Percentiles rank a stretch among this genome's conserved stretches.
phyloP scores from a whole-genome alignment of 768 basidiomycete species.

The Tricholoma matsutake region DNA sequence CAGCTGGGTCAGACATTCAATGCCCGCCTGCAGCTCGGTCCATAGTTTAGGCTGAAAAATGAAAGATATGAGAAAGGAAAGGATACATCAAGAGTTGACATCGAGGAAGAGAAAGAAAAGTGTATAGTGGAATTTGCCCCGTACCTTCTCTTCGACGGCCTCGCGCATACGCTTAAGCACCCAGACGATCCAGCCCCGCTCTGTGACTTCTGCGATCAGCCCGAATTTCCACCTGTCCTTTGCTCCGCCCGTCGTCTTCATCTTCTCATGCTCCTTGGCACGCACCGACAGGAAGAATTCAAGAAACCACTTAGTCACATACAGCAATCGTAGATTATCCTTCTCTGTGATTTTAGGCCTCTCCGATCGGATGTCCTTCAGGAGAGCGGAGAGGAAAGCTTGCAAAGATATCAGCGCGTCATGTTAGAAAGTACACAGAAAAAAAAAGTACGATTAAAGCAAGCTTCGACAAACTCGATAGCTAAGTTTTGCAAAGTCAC shows the following conservation, averaged over 20 bases:
- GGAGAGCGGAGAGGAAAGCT: conserved; percentile 84
- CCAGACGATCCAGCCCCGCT: conserved; percentile 87
- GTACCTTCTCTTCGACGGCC: conserved; percentile 88
- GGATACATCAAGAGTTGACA: conserved; percentile 2
- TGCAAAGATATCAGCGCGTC: conserved; percentile 10
- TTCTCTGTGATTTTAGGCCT: conserved; percentile 91
- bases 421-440: conserved; percentile 1
- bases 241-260: conserved; percentile 25
- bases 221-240: conserved; percentile 57
- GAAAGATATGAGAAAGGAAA: neutral
- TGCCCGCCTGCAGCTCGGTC: conserved; percentile 91
- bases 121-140: conserved; percentile 12
- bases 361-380: conserved; percentile 94
- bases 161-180: conserved; percentile 85
- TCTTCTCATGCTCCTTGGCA: conserved; percentile 38
- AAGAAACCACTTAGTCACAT: conserved; percentile 87
- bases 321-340: conserved; percentile 87
- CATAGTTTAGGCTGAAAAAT: conserved; percentile 80
- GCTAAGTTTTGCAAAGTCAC: conserved; percentile 66
- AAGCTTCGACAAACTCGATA: conserved; percentile 70
- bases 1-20: conserved; percentile 92
- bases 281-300: conserved; percentile 77
- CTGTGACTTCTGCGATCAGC: conserved; percentile 80
- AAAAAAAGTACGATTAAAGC: conserved; percentile 78
- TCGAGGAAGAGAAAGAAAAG: conserved; percentile 5